Base-by-base conservation (phyloP, 2,329 filamentous ascomycete species). In the Penicillium sp. region DNA sequence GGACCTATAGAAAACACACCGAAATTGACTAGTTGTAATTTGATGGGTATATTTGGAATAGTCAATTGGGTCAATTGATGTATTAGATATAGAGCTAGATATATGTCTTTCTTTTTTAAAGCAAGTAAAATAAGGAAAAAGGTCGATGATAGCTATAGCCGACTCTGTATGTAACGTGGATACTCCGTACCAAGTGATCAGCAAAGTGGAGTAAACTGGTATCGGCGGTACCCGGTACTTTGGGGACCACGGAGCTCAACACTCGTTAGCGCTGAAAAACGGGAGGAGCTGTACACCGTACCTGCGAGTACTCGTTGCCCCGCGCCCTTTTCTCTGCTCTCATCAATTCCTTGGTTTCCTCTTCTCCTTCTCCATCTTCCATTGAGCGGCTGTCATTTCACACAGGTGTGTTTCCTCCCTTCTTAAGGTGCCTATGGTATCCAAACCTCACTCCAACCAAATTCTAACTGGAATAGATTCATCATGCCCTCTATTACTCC, bases 401-500 rank as follows among this genome's bases (percentile, higher is more conserved):
- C 38, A 40, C 27, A n/a, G 40, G 48, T 49, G 29, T 24, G 46
- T 32, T 18, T 18, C 15, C 31, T 27, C 23, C 23, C 24, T 25
- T 12, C 38, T 8, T 7, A 15, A 40, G 38, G 28, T 49, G 35
- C 18, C 27, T 49, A 25, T 8, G 35, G 39, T 8, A 23, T 40
- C 38, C 23, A 23, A 23, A 23, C 20, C 12, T 8, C 38, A n/a
- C 5, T n/a, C 7, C 12, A 15, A 3, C 32, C n/a, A 18, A 18
- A n/a, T 9, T 40, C 24, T 40, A 25, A 24, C 38, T n/a, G 4
- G 7, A 27, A 3, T 28, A 58, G 56, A 56, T 59, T 67, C 71
- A 75, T 67, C 67, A 86, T 86, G 79, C 75, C 81, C 58, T 67
- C 76, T 62, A 69, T 74, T 67, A 68, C 75, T 57, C 75, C 73